A percentile compares a stretch with the other conserved stretches of the same genome.
phyloP scores from a whole-genome alignment of 2,329 filamentous ascomycete genomes.

The Trichophyton benhamiae region DNA sequence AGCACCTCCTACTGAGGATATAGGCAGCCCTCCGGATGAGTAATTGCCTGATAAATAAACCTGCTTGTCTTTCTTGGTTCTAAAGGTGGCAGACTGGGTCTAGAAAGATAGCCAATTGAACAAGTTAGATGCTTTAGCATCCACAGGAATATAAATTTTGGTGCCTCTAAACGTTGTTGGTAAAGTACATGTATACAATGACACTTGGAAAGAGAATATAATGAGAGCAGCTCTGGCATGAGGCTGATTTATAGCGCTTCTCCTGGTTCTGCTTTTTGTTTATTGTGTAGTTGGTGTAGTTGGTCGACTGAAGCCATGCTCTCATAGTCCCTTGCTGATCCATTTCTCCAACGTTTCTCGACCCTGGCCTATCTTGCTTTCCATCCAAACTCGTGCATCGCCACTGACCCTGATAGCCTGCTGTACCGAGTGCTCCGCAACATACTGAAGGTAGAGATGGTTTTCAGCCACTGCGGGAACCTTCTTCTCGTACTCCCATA shows the following conservation, averaged over 20 bases:
- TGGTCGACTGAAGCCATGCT: neutral
- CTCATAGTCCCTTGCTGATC: slow-evolving; percentile 58
- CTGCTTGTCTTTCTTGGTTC: neutral
- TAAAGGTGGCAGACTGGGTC: neutral
- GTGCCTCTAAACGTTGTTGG: neutral
- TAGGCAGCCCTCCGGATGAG: neutral
- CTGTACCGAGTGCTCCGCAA: slow-evolving; percentile 55
- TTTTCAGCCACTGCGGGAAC: slow-evolving; percentile 72
- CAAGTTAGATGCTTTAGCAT: neutral
- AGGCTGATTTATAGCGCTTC: neutral
- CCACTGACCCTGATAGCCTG: slow-evolving; percentile 64
- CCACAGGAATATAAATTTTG: neutral
- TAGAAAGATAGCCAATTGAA: neutral
- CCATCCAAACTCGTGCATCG: slow-evolving; percentile 58
- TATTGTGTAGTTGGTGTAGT: neutral
- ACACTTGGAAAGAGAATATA: neutral
- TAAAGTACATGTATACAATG: slow-evolving; percentile 9
- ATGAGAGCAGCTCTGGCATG: neutral
- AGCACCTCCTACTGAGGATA: neutral
- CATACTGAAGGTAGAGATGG: slow-evolving; percentile 60
- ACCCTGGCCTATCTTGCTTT: slow-evolving; percentile 65
- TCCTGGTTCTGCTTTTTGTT: neutral
- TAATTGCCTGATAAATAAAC: neutral
- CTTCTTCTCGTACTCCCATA: slow-evolving; percentile 86
- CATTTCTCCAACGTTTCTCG: slow-evolving; percentile 72